Percentiles rank a stretch among this genome's conserved stretches.
Evolutionary conservation across 2,329 filamentous ascomycete genomes (phyloP).

Genomic region (Nannizziopsis barbatae): DNA sequence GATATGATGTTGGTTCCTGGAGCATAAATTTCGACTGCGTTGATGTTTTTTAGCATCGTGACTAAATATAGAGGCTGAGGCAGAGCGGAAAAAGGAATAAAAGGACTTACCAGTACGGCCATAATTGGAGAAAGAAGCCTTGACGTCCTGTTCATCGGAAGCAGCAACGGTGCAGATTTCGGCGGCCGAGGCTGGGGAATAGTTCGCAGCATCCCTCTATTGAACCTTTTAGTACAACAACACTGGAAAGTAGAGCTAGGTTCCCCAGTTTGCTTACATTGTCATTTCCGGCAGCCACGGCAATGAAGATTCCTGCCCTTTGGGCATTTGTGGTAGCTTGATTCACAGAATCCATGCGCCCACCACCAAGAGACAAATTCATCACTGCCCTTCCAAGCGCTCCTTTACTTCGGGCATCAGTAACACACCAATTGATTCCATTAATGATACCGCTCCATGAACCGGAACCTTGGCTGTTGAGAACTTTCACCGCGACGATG

Average conservation of each 20-base stretch:
- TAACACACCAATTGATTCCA: slow-evolving; percentile 36
- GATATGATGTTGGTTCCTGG: slow-evolving; percentile 45
- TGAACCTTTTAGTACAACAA: not conserved
- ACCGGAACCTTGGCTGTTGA: slow-evolving; percentile 38
- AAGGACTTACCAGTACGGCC: slow-evolving; percentile 26
- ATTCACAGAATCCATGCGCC: slow-evolving; percentile 28
- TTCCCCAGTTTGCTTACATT: slow-evolving; percentile 14
- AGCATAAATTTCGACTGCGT: slow-evolving; percentile 44
- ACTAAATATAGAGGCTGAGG: slow-evolving; percentile 23
- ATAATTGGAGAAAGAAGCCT: slow-evolving; percentile 34
- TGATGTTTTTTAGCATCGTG: slow-evolving; percentile 26
- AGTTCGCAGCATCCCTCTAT: slow-evolving; percentile 24
- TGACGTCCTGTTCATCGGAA: slow-evolving; percentile 25
- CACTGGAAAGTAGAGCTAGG: not conserved
- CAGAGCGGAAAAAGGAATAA: slow-evolving; percentile 11
- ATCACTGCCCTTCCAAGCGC: slow-evolving; percentile 24
- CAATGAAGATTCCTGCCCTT: slow-evolving; percentile 29
- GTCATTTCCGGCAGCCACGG: slow-evolving; percentile 35
- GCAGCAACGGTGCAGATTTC: slow-evolving; percentile 35
- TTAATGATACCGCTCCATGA: slow-evolving; percentile 38
- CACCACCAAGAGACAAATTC: slow-evolving; percentile 30
- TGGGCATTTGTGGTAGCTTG: slow-evolving; percentile 28
- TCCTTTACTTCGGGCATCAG: slow-evolving; percentile 23
- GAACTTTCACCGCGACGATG: slow-evolving; percentile 40
- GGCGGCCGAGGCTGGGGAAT: slow-evolving; percentile 30